Percentiles rank a stretch among this genome's conserved stretches.
Conservation (phyloP, 2,329 filamentous ascomycete species). For the Calcarisporium arbuscula region DNA sequence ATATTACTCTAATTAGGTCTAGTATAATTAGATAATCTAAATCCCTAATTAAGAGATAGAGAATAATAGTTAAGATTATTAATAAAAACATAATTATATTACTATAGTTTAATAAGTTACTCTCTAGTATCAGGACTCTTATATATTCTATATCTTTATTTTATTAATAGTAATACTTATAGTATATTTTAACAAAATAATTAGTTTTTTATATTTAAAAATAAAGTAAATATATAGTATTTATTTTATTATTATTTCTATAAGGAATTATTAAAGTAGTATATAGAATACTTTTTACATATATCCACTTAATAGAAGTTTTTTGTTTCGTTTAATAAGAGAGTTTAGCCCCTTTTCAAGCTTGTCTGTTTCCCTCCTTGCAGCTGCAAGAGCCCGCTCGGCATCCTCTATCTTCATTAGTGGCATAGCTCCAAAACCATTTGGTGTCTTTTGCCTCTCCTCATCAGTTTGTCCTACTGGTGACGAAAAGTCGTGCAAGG, state of each 20-base stretch:
- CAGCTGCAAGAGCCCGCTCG: slow-evolving; percentile 46
- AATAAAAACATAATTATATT: neutral
- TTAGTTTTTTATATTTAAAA: neutral
- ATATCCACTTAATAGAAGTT: slow-evolving; percentile 37
- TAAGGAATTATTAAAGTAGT: neutral
- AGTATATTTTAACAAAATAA: neutral
- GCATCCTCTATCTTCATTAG: slow-evolving; percentile 58
- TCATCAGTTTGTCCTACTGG: slow-evolving; percentile 21
- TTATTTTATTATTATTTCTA: neutral
- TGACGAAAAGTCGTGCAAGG: slow-evolving; percentile 27
- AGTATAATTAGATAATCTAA: neutral
- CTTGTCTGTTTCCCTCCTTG: slow-evolving; percentile 54
- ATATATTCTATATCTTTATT: neutral
- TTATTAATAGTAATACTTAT: neutral
- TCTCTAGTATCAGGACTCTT: neutral
- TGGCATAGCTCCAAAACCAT: slow-evolving; percentile 37
- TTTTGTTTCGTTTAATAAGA: slow-evolving; percentile 53
- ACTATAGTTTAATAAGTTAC: neutral
- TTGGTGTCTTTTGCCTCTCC: slow-evolving; percentile 21
- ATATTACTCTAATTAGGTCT: neutral
- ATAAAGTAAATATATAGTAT: neutral
- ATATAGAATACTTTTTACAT: neutral
- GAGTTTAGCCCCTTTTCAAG: slow-evolving; percentile 56
- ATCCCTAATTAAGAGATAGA: too few species aligned
- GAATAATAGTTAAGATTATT: too few species aligned